A percentile compares a stretch with the other conserved stretches of the same genome.
These are phyloP conservation scores for Pythium plurisporium DNA, from an alignment of 352 stramenopile genomes.

Conservation along the genomic window DNA sequence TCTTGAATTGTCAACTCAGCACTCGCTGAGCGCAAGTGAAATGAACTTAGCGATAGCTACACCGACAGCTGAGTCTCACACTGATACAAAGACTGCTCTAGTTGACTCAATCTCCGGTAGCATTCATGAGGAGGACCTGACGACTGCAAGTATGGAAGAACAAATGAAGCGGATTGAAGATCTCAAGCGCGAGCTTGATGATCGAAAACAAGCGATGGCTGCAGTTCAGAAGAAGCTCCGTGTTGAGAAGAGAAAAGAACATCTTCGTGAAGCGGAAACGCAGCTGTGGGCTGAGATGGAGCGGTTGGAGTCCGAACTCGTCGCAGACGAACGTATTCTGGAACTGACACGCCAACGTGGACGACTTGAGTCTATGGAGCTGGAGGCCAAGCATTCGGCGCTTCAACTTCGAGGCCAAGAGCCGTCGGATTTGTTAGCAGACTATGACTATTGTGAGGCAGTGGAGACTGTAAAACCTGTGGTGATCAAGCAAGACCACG, in stretches of 20 bases:
- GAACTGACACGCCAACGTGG: conserved; percentile 42
- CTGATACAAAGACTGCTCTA: neutral
- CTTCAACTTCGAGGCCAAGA: neutral
- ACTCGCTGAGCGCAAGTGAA: conserved; percentile 7
- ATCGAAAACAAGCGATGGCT: conserved; percentile 38
- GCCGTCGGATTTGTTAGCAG: conserved; percentile 18
- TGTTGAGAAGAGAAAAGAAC: conserved; percentile 45
- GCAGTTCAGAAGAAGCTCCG: conserved; percentile 44
- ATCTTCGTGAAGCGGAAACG: conserved; percentile 39
- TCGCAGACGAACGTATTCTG: conserved; percentile 35
- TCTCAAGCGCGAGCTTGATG: conserved; percentile 39
- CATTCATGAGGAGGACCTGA: conserved; percentile 31
- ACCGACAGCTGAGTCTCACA: too few relatives aligned
- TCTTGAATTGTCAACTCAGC: too few relatives aligned
- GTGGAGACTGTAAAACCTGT: conserved; percentile 12
- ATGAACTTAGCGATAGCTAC: too few relatives aligned
- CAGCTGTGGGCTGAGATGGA: conserved; percentile 47
- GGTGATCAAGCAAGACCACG: conserved; percentile 17
- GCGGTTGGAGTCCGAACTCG: conserved; percentile 32
- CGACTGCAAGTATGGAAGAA: conserved; percentile 60
- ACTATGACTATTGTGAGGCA: conserved; percentile 23
- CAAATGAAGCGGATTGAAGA: conserved; percentile 39
- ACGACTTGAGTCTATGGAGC: conserved; percentile 35
- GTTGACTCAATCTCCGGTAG: conserved; percentile 22
- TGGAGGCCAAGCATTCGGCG: conserved; percentile 31